These are phyloP conservation scores for Tuber calosporum DNA, from an alignment of 495 filamentous ascomycete genomes.

Conservation along the genomic window DNA sequence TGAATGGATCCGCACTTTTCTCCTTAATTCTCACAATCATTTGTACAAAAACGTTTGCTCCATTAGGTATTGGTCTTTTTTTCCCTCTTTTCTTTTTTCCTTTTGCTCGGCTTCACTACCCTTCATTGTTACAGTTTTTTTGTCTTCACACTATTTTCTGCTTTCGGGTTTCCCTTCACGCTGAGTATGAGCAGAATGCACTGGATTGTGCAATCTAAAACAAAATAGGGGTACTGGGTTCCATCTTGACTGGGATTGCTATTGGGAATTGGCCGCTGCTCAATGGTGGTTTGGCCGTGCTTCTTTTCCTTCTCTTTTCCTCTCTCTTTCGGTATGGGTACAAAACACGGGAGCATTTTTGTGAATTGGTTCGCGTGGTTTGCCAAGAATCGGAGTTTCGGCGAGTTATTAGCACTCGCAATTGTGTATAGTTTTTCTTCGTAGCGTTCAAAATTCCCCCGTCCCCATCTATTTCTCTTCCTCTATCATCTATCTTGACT, in stretches of 20 bases:
- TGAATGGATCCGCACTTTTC: constrained; percentile 38
- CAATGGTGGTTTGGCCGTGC: constrained; percentile 27
- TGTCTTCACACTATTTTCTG: constrained; percentile 37
- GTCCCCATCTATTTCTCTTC: constrained; percentile 26
- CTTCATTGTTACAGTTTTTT: constrained; percentile 27
- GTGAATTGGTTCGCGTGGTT: constrained; percentile 40
- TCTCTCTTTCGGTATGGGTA: constrained; percentile 41
- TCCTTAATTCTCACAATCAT: constrained; percentile 28
- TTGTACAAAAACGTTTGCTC: constrained; percentile 40
- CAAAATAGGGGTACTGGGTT: constrained; percentile 30
- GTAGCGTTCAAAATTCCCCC: constrained; percentile 29
- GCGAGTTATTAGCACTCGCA: constrained; percentile 41
- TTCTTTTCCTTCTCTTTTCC: constrained; percentile 33
- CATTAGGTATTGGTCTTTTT: constrained; percentile 32
- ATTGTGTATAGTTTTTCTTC: constrained; percentile 42
- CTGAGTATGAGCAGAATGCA: constrained; percentile 25
- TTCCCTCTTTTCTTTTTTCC: constrained; percentile 28
- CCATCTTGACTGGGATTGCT: constrained; percentile 34
- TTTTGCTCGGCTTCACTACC: constrained; percentile 18
- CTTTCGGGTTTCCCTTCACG: constrained; percentile 35
- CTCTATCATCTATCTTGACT: constrained; percentile 30
- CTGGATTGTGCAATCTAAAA: constrained; percentile 35
- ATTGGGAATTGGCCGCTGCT: constrained; percentile 27
- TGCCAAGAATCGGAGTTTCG: constrained; percentile 42
- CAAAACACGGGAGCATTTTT: constrained; percentile 40